Evolutionary conservation across 352 stramenopile species (phyloP).

Genomic region (Peronospora destructor): DNA sequence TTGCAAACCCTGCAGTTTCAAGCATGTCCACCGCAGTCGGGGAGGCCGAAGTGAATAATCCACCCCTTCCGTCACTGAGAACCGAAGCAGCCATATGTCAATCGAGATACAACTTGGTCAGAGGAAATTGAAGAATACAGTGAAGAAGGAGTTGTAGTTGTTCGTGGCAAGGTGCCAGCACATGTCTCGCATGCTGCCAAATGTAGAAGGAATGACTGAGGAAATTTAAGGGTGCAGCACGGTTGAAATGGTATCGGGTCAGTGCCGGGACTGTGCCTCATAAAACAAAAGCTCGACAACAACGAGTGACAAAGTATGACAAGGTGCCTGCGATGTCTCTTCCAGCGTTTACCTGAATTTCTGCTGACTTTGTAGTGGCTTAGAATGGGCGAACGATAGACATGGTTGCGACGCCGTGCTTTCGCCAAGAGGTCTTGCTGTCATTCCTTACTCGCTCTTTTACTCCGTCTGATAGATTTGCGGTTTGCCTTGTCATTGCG

Average conservation of each 20-base stretch:
- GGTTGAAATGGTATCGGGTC: constrained; percentile 16
- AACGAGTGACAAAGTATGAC: not conserved
- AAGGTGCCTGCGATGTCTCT: not conserved
- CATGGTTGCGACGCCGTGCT: not conserved
- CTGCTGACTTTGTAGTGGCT: not conserved
- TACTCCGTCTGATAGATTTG: not conserved
- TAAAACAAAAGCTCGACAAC: not conserved
- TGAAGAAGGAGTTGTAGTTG: constrained; percentile 3
- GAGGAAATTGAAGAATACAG: constrained; percentile 22
- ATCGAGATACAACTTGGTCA: not conserved
- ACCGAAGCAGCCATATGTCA: constrained; percentile 14
- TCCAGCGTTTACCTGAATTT: not conserved
- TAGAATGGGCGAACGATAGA: not conserved
- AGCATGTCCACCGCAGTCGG: constrained; percentile 23
- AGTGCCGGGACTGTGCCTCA: constrained; percentile 8
- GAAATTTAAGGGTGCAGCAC: constrained; percentile 21
- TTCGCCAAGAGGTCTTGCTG: not conserved
- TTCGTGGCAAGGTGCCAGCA: constrained; percentile 1
- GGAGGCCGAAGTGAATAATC: constrained; percentile 11
- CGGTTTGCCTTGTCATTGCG: not conserved
- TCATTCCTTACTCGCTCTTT: not conserved
- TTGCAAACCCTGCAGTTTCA: constrained; percentile 20
- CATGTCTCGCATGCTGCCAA: constrained; percentile 7
- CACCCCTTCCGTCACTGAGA: constrained; percentile 1
- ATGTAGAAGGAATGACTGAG: constrained; percentile 19